These are phyloP conservation scores for Bipolaris zeicola DNA, from an alignment of 2,329 filamentous ascomycete species.

Conservation along the genomic window DNA sequence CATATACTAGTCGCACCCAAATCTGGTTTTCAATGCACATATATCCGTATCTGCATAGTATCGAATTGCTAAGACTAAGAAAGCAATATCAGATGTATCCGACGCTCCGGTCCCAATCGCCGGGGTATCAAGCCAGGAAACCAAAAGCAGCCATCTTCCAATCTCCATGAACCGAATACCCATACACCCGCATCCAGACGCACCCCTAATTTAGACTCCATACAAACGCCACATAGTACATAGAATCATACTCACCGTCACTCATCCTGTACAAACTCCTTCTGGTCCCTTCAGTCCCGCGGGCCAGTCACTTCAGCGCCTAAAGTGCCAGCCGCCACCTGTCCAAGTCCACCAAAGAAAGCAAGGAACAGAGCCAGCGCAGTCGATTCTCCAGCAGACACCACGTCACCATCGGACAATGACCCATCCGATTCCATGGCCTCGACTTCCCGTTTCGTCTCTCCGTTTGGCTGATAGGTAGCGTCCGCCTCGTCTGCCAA, in stretches of 20 bases:
- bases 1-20: not conserved
- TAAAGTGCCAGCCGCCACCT: conserved; percentile 39
- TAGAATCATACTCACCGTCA: not conserved
- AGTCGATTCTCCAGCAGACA: conserved; percentile 43
- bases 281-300: conserved; percentile 15
- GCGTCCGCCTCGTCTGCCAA: conserved; percentile 25
- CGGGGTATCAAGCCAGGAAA: conserved; percentile 1
- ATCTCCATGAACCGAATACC: not conserved
- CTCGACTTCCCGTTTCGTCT: conserved; percentile 29
- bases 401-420: conserved; percentile 29
- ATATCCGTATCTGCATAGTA: not conserved
- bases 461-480: conserved; percentile 33
- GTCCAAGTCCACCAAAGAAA: conserved; percentile 44
- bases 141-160: not conserved
- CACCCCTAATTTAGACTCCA: not conserved
- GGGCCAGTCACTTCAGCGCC: conserved; percentile 44
- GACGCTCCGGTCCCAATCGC: not conserved
- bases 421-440: conserved; percentile 42
- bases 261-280: not conserved
- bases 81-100: conserved; percentile 10
- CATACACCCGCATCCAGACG: not conserved
- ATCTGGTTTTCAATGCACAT: not conserved
- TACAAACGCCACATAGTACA: conserved; percentile 1
- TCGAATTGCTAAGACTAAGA: not conserved
- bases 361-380: conserved; percentile 43